phyloP scores from a whole-genome alignment of 768 basidiomycete genomes.

The Macrolepiota dolichaula region DNA sequence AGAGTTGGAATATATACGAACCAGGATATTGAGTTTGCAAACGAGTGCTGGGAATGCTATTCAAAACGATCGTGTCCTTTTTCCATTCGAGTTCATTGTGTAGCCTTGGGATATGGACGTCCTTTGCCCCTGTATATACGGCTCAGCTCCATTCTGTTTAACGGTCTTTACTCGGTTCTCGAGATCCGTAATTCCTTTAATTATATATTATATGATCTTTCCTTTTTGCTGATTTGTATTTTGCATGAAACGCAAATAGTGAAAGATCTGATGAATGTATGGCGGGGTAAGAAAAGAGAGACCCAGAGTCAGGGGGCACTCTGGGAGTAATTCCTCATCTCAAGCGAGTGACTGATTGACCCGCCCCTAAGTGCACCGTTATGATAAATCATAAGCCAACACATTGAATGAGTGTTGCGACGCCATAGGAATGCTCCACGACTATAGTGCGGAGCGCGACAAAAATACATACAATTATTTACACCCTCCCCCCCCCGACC shows the following conservation, averaged over 20 bases:
- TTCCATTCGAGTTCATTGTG: neutral
- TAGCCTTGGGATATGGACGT: neutral
- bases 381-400: too few relatives aligned
- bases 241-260: neutral
- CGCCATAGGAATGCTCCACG: neutral
- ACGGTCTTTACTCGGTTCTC: neutral
- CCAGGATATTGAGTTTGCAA: neutral
- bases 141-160: neutral
- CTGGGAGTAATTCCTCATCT: neutral
- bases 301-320: neutral
- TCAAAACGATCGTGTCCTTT: neutral
- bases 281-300: too few relatives aligned
- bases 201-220: neutral
- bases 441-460: neutral
- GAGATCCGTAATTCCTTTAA: neutral
- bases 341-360: neutral
- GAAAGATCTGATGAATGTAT: too few relatives aligned
- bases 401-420: neutral
- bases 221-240: neutral
- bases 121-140: neutral
- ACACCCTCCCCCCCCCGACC: too few relatives aligned
- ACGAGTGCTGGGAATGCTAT: neutral
- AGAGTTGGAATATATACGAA: conserved; percentile 9
- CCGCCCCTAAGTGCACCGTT: too few relatives aligned
- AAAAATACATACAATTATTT: too few relatives aligned